Evolutionary conservation across 345 rosid species (phyloP).

Genomic region (Euclidium syriacum): DNA sequence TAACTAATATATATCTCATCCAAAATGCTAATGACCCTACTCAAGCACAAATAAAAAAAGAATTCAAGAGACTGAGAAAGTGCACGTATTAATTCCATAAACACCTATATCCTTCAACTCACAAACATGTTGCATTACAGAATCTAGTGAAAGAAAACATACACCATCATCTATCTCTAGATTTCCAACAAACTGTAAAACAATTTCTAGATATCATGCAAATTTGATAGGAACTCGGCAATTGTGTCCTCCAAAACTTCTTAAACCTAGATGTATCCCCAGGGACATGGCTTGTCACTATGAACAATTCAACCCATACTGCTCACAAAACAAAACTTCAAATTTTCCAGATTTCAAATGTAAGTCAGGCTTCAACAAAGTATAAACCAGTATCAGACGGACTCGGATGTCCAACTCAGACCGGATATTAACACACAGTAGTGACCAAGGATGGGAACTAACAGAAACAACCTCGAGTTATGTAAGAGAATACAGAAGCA

Average conservation of each 20-base stretch:
- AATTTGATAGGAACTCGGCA: not conserved
- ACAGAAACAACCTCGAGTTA: not conserved
- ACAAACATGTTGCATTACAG: conserved; percentile 5
- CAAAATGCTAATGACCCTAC: not conserved
- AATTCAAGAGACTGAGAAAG: not conserved
- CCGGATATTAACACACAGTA: not conserved
- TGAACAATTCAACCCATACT: not conserved
- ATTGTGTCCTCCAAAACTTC: no score
- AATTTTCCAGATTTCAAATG: not conserved
- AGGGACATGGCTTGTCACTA: not conserved
- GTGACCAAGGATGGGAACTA: not conserved
- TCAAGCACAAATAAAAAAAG: not conserved
- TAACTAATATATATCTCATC: not conserved
- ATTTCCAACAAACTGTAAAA: not conserved
- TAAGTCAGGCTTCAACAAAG: not conserved
- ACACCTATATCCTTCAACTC: not conserved
- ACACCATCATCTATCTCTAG: conserved; percentile 1
- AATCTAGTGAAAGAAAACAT: not conserved
- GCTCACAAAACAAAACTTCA: not conserved
- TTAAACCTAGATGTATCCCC: not conserved
- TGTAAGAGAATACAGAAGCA: not conserved
- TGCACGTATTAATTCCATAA: not conserved
- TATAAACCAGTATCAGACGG: not conserved
- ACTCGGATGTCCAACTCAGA: not conserved
- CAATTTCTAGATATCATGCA: not conserved